phyloP scores from a whole-genome alignment of 1,284 basidiomycete species.

The Hypsizygus ulmarius region DNA sequence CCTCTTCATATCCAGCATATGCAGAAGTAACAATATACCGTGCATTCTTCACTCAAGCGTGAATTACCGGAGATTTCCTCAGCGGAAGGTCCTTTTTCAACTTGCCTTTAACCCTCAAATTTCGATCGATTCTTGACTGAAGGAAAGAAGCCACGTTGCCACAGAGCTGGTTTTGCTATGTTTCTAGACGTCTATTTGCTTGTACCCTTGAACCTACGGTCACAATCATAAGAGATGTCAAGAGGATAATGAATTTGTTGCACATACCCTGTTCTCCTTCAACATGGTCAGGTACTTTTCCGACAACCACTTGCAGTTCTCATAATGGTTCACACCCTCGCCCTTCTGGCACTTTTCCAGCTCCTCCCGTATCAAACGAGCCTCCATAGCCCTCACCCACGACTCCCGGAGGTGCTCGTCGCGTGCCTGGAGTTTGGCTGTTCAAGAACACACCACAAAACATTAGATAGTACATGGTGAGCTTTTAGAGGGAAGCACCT shows the following conservation, averaged over 20 bases:
- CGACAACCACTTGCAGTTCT: slow-evolving; percentile 85
- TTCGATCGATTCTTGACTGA: background rate
- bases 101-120: too few species aligned
- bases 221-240: background rate
- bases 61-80: too few species aligned
- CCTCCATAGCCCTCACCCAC: slow-evolving; percentile 95
- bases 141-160: background rate
- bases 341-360: slow-evolving; percentile 88
- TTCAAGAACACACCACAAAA: background rate
- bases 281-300: slow-evolving; percentile 86
- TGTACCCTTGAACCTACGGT: slow-evolving; percentile 41
- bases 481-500: slow-evolving; percentile 31
- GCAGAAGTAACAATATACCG: too few species aligned
- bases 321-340: slow-evolving; percentile 91
- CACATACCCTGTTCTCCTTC: slow-evolving; percentile 80
- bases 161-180: background rate
- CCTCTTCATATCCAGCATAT: too few species aligned
- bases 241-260: background rate
- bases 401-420: slow-evolving; percentile 86
- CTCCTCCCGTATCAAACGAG: slow-evolving; percentile 85
- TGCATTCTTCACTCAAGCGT: too few species aligned
- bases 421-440: slow-evolving; percentile 64
- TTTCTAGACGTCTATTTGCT: slow-evolving; percentile 35
- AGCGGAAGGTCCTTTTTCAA: too few species aligned
- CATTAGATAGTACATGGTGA: background rate